Evolutionary conservation across 495 filamentous ascomycete genomes (phyloP).

Genomic region (Penicillium longicatenatum): DNA sequence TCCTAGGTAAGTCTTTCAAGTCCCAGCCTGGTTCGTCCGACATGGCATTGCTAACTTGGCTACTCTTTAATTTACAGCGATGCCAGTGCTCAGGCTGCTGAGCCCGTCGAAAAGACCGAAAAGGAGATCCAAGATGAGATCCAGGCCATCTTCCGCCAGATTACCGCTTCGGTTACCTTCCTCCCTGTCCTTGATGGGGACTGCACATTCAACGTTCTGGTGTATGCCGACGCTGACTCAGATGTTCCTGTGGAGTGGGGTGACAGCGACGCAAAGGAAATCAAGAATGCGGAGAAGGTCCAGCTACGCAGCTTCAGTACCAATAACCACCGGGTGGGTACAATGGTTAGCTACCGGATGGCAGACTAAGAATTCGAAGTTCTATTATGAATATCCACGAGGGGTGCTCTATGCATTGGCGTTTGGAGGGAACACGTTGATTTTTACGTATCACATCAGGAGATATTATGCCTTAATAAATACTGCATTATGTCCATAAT

Average conservation of each 20-base stretch:
- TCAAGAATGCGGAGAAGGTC: conserved; percentile 92
- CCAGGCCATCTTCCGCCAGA: conserved; percentile 93
- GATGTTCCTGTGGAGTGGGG: conserved; percentile 99
- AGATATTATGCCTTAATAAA: conserved; percentile 7
- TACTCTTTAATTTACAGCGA: conserved; percentile 26
- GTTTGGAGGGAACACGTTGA: conserved; percentile 27
- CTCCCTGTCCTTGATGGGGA: conserved; percentile 88
- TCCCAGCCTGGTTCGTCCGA: neutral
- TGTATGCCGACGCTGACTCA: conserved; percentile 95
- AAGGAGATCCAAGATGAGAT: conserved; percentile 94
- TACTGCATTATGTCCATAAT: conserved; percentile 13
- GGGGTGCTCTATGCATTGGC: conserved; percentile 31
- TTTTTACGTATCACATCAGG: neutral
- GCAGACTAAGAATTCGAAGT: conserved; percentile 33
- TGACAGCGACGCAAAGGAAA: conserved; percentile 97
- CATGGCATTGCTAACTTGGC: neutral
- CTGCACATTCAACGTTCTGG: conserved; percentile 98
- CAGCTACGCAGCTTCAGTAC: conserved; percentile 95
- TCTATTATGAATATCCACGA: conserved; percentile 22
- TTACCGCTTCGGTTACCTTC: conserved; percentile 96
- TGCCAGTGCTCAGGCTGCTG: conserved; percentile 31
- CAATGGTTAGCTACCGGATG: conserved; percentile 84
- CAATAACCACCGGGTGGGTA: conserved; percentile 88
- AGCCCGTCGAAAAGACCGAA: conserved; percentile 73
- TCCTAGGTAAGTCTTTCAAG: conserved; percentile 47